Evolutionary conservation across 306 rosid genomes (phyloP).

Genomic region (Dryas alaskensis): DNA sequence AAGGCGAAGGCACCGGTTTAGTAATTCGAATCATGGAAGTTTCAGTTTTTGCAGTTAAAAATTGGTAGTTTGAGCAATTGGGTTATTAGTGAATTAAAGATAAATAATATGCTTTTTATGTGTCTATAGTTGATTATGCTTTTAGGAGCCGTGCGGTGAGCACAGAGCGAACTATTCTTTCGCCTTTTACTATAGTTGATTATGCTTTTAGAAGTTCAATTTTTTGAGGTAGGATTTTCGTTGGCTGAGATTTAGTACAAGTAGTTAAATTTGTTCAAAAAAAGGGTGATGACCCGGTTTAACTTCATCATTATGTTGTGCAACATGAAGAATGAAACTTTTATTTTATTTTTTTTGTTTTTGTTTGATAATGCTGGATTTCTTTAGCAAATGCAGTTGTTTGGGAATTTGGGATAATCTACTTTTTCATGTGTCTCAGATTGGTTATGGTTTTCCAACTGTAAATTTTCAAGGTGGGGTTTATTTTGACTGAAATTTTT

Average conservation of each 20-base stretch:
- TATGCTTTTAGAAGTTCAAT: not conserved
- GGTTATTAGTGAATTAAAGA: not conserved
- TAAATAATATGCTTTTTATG: not conserved
- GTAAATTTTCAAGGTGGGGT: not conserved
- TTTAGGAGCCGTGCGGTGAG: constrained; percentile 36
- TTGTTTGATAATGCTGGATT: too few species aligned
- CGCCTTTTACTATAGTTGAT: constrained; percentile 52
- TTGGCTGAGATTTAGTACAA: not conserved
- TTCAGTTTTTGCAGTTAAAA: not conserved
- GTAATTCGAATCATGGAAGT: not conserved
- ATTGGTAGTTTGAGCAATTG: not conserved
- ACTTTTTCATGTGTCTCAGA: too few species aligned
- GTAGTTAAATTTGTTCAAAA: not conserved
- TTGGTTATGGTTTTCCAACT: not conserved
- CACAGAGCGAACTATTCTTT: constrained; percentile 59
- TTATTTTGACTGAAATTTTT: constrained; percentile 2
- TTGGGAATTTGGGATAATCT: too few species aligned
- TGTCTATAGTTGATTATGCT: not conserved
- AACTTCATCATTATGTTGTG: not conserved
- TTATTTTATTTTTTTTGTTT: too few species aligned
- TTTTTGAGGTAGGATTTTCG: not conserved
- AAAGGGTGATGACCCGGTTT: not conserved
- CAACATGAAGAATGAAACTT: not conserved
- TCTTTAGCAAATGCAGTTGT: too few species aligned
- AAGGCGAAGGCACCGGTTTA: not conserved